These are phyloP conservation scores for Urtica urens DNA, from an alignment of 306 rosid genomes.

Conservation along the genomic window DNA sequence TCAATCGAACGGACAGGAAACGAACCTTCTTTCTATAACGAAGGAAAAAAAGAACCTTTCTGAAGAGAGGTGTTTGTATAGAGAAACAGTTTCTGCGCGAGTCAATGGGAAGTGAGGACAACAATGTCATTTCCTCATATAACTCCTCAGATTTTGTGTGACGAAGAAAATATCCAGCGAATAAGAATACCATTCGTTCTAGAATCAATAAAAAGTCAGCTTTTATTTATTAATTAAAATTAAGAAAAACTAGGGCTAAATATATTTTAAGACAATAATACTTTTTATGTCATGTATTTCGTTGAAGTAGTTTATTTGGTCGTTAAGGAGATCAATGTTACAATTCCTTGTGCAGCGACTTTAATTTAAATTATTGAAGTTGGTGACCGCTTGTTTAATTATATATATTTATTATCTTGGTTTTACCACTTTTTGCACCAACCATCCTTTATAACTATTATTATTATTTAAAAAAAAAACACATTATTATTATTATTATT, in stretches of 20 bases:
- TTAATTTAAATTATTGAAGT: not conserved
- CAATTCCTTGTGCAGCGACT: not conserved
- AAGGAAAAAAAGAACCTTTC: constrained; percentile 2
- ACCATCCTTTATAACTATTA: no score
- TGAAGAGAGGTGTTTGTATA: not conserved
- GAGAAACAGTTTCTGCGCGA: no score
- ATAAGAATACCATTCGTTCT: not conserved
- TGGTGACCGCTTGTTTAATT: not conserved
- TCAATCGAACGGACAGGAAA: not conserved
- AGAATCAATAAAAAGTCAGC: not conserved
- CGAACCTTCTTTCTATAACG: not conserved
- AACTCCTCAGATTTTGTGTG: not conserved
- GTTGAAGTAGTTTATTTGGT: not conserved
- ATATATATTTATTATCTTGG: not conserved
- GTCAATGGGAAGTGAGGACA: constrained; percentile 16
- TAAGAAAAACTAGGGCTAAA: not conserved
- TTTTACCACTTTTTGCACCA: constrained; percentile 6
- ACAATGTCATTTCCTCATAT: not conserved
- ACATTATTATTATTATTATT: no score
- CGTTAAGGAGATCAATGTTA: not conserved
- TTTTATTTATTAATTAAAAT: no score
- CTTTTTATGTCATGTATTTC: no score
- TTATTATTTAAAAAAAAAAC: not conserved
- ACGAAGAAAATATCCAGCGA: not conserved
- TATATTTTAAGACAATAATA: not conserved